phyloP scores from a whole-genome alignment of 116 monocot species.

The Phalaenopsis hybrid region DNA sequence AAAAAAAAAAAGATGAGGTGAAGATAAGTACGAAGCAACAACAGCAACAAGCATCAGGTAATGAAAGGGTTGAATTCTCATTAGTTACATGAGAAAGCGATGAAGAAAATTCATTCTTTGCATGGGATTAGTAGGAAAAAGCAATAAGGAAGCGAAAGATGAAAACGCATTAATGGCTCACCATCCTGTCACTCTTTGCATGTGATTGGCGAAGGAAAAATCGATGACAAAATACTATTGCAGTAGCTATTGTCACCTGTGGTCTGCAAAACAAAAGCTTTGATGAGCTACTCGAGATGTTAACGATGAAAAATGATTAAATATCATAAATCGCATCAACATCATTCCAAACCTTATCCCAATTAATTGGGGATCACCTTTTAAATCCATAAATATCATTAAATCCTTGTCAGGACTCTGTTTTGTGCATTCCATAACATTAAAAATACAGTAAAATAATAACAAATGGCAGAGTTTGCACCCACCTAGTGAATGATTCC shows the following conservation, averaged over 20 bases:
- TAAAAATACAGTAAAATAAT: not conserved
- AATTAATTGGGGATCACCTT: not conserved
- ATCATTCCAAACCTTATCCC: not conserved
- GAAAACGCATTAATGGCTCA: conserved; percentile 17
- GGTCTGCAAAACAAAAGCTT: conserved; percentile 13
- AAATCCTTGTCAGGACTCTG: not conserved
- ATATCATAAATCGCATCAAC: not conserved
- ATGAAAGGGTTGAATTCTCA: not conserved
- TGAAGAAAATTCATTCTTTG: not conserved
- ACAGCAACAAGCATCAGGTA: not conserved
- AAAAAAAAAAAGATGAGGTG: not conserved
- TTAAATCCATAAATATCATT: not conserved
- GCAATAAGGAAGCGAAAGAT: not conserved
- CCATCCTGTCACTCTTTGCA: conserved; percentile 60
- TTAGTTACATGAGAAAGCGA: too few relatives aligned
- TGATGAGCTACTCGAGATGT: not conserved
- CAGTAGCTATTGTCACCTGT: conserved; percentile 63
- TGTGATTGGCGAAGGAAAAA: conserved; percentile 72
- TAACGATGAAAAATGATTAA: not conserved
- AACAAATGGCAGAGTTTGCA: not conserved
- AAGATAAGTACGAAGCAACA: not conserved
- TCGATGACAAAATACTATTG: conserved; percentile 61
- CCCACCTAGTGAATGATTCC: not conserved
- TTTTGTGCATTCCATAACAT: not conserved
- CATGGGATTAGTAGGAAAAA: not conserved